A percentile compares a stretch with the other conserved stretches of the same genome.
These are phyloP conservation scores for Smallanthus sonchifolius DNA, from an alignment of 129 eudicot species.

Conservation along the genomic window DNA sequence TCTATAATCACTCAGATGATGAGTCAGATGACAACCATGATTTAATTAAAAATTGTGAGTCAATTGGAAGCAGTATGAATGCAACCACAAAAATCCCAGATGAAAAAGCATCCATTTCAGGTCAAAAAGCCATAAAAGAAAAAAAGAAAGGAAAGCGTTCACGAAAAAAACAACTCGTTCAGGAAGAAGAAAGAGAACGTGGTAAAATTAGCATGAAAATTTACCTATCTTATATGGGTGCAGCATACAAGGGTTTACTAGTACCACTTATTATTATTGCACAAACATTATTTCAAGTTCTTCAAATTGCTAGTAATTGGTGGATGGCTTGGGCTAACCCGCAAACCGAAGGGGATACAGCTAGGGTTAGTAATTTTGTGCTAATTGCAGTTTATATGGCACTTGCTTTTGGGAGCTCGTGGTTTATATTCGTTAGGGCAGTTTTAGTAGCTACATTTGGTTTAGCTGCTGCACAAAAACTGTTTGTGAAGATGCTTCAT, in stretches of 20 bases:
- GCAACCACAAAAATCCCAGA: slow-evolving; percentile 38
- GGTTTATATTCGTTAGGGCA: slow-evolving; percentile 79
- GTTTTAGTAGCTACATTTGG: slow-evolving; percentile 86
- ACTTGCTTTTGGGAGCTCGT: slow-evolving; percentile 91
- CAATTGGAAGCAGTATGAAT: slow-evolving; percentile 34
- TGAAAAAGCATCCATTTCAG: slow-evolving; percentile 50
- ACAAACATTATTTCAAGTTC: slow-evolving; percentile 68
- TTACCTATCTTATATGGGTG: slow-evolving; percentile 82
- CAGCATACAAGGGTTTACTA: slow-evolving; percentile 83
- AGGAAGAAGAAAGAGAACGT: slow-evolving; percentile 89
- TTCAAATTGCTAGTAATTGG: slow-evolving; percentile 93
- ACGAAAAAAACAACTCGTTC: slow-evolving; percentile 76
- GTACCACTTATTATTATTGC: slow-evolving; percentile 78
- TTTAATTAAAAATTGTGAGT: slow-evolving; percentile 35
- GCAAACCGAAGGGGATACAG: slow-evolving; percentile 65
- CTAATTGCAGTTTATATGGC: slow-evolving; percentile 83
- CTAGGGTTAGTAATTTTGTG: slow-evolving; percentile 52
- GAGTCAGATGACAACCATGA: slow-evolving; percentile 45
- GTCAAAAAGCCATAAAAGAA: slow-evolving; percentile 57
- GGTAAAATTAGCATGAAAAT: slow-evolving; percentile 90
- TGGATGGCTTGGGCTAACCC: slow-evolving; percentile 99
- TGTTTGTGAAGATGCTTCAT: slow-evolving; percentile 77
- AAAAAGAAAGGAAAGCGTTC: slow-evolving; percentile 78
- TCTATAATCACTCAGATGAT: slow-evolving; percentile 53
- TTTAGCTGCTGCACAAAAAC: slow-evolving; percentile 74